A percentile compares a stretch with the other conserved stretches of the same genome.
Evolutionary conservation across 768 basidiomycete species (phyloP).

Genomic region (Boletus tylopilopsis): DNA sequence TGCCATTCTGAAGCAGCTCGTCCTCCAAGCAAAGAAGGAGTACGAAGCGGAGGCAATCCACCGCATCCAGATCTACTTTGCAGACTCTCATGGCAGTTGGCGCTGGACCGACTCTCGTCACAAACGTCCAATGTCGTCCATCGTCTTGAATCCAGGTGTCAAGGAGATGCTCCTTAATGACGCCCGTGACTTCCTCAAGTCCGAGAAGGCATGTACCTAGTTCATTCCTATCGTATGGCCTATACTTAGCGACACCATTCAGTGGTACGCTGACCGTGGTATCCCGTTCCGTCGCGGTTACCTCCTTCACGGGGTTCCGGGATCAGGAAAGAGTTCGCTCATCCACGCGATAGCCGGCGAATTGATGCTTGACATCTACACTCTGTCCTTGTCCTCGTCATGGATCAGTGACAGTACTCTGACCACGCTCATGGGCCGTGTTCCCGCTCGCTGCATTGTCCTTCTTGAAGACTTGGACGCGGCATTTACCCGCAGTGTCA

Average conservation of each 20-base stretch:
- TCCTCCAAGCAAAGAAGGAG: constrained; percentile 84
- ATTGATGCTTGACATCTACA: constrained; percentile 88
- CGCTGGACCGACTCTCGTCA: constrained; percentile 84
- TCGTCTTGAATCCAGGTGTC: constrained; percentile 83
- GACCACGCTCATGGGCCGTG: constrained; percentile 81
- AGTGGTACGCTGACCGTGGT: constrained; percentile 94
- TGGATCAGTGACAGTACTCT: constrained; percentile 89
- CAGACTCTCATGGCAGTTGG: constrained; percentile 86
- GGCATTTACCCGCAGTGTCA: constrained; percentile 75
- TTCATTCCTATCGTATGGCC: not conserved
- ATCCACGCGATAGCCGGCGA: constrained; percentile 88
- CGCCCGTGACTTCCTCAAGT: constrained; percentile 77
- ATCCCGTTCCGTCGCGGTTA: constrained; percentile 90
- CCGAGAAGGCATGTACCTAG: constrained; percentile 58
- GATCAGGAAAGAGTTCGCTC: constrained; percentile 82
- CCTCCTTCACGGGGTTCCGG: constrained; percentile 79
- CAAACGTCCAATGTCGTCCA: constrained; percentile 84
- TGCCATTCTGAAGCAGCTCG: constrained; percentile 81
- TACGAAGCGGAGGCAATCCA: constrained; percentile 86
- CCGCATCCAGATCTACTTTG: constrained; percentile 86
- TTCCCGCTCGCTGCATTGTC: constrained; percentile 81
- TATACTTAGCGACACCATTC: constrained; percentile 1
- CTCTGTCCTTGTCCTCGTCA: constrained; percentile 79
- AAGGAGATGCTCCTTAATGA: constrained; percentile 87
- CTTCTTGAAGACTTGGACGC: constrained; percentile 90